Evolutionary conservation across 192 early-diverging fungal species (phyloP), one percentile per base, ranked within the genome.

Genomic region (Coemansia sp.): DNA sequence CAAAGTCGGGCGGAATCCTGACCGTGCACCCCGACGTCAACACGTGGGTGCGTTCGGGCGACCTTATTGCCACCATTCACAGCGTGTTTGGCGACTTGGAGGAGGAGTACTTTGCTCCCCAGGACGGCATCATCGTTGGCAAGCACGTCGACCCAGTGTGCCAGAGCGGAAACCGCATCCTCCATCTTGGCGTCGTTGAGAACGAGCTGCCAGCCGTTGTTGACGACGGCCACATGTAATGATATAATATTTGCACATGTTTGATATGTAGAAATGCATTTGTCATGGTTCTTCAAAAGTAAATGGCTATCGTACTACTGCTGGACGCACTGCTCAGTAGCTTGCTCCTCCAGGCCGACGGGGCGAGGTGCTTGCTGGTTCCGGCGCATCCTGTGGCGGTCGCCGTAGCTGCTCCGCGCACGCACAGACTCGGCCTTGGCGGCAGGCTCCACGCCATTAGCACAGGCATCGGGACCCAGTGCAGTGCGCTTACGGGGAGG

Each of bases 1-100:
- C 93, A 8, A 88, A 82, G 64, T 89, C 89, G 14, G 94, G 94
- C 10, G 94, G 94, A 52, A 89, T 95, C 38, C 76, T 95, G 28
- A 91, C 92, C 31, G 94, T 95, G 3, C 85, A 90, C 36, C 94
- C 94, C 0, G 84, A 83, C 48, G 88, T 95, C 10, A 93, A 92
- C 77, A 90, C 88, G 1, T 88, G 90, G 61, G 87, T 95, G 23
- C 82, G 85, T 37, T 93, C 94, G 53, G 93, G 92, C 52, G 90
- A 91, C 35, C 57, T 91, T 42, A 94, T 95, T 84, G 94, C 94
- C 0, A 84, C 90, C 6, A 83, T 95, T 65, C 89, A 93, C 68
- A 93, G 91, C 58, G 91, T 95, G 47, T 95, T 95, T 82, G 94
- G 94, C 12, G 89, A 91, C 64, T 84, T 94, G 45, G 89, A 91